phyloP scores from a whole-genome alignment of 2,329 filamentous ascomycete species.

The Epichloe elymi region DNA sequence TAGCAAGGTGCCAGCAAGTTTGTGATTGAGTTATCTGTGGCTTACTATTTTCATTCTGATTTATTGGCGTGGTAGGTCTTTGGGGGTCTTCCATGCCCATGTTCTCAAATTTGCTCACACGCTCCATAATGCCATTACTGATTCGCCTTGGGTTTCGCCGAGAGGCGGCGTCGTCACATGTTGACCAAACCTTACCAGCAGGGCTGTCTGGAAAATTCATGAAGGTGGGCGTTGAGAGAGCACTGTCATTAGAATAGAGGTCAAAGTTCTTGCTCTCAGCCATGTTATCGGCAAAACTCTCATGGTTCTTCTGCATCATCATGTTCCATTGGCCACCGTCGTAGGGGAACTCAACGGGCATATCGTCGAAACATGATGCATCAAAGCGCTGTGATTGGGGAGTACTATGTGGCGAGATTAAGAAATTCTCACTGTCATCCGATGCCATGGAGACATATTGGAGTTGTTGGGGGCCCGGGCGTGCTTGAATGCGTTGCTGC shows the following conservation, averaged over 20 bases:
- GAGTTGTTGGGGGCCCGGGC: slow-evolving; percentile 47
- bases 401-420: slow-evolving; percentile 42
- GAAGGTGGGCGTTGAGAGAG: slow-evolving; percentile 36
- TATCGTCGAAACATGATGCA: slow-evolving; percentile 29
- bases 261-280: slow-evolving; percentile 34
- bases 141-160: slow-evolving; percentile 33
- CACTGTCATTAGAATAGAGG: slow-evolving; percentile 32
- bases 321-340: slow-evolving; percentile 30
- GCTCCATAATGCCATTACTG: slow-evolving; percentile 48
- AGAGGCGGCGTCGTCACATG: slow-evolving; percentile 31
- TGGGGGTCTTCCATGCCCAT: slow-evolving; percentile 31
- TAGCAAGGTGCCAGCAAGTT: background rate
- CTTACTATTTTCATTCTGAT: slow-evolving; percentile 48
- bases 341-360: slow-evolving; percentile 33
- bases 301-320: slow-evolving; percentile 35
- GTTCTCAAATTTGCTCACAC: slow-evolving; percentile 46
- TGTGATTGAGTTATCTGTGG: slow-evolving; percentile 3
- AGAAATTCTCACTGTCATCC: slow-evolving; percentile 38
- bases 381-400: slow-evolving; percentile 42
- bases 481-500: slow-evolving; percentile 65
- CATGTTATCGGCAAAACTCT: slow-evolving; percentile 28
- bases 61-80: slow-evolving; percentile 49
- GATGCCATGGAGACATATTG: slow-evolving; percentile 18
- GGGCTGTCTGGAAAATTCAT: slow-evolving; percentile 36
- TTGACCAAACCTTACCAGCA: slow-evolving; percentile 33